Base-by-base conservation (phyloP, 2,329 filamentous ascomycete genomes). In the Coniochaeta pulveracea region DNA sequence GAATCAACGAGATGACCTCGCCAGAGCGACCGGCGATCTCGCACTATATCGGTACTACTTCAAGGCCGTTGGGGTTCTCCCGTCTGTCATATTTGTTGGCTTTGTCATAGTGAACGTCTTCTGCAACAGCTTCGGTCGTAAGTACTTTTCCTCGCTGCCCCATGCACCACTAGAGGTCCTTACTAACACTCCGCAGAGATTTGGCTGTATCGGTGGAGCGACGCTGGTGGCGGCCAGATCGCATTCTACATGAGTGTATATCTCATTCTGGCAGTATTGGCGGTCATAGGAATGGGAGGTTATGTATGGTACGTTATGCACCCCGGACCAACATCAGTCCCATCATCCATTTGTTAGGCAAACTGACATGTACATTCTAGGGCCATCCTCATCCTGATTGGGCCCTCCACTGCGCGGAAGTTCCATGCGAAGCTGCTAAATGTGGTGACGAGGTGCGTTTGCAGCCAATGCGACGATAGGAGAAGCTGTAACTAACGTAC, bases 201-300 rank as follows among this genome's bases (percentile, higher is more conserved):
- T 26, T 62, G 57, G 54, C 35, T 63, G 0, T 54, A 58, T 31
- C 41, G 47, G 33, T 63, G 59, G 60, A 59, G 56, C 0, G 52
- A 58, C 17, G 43, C 41, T 8, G 36, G 37, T 3, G 38, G 19
- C 4, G 38, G 36, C 2, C 33, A 45, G 14, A 43, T 47, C 0
- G 14, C 37, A 10, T 47, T 57, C 11, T 64, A 58, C 21, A 49
- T 54, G 5, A n/a, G 24, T 3, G 61, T 58, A 0, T 64, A 58
- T 26, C 27, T 57, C 0, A 10, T 50, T 2, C 31, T 61, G 4
- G n/a, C n/a, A n/a, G n/a, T n/a, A n/a, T n/a, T n/a, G n/a, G n/a
- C n/a, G n/a, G n/a, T n/a, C n/a, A n/a, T n/a, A n/a, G n/a, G n/a
- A n/a, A n/a, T n/a, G n/a, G n/a, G n/a, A n/a, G n/a, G n/a, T n/a